Base-by-base conservation (phyloP, 75 land plant species). In the Cupressus sempervirens region DNA sequence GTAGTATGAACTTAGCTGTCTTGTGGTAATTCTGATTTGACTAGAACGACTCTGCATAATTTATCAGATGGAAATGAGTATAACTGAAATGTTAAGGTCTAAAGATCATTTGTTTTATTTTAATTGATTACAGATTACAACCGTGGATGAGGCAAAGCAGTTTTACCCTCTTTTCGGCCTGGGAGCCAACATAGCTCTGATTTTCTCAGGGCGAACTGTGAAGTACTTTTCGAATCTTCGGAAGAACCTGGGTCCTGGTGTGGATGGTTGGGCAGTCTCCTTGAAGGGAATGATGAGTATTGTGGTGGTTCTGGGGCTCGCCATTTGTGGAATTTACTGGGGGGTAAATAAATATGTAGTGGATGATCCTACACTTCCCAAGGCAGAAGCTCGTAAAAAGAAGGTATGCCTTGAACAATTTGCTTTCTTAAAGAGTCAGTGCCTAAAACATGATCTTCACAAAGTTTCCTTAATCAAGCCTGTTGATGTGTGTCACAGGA, bases 211-310 rank as follows among this genome's bases (percentile, higher is more conserved):
- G 3, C 91, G 98, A 46, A 98, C 99, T 53, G 99, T 98, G 32
- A 98, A 98, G 89, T 98, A 95, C 81, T 98, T 96, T 88, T 98
- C 99, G 23, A 86, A 95, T n/a, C 81, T 98, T 83, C 91, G 99
- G 72, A 84, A 92, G 82, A 87, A 89, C 84, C 85, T 98, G 83
- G 93, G 93, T 46, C 98, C 99, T 67, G 99, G 99, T 18, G 99
- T 98, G 76, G 99, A 98, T 93, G 99, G 99, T 36, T 98, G 99
- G 99, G 97, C 93, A 20, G 53, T 93, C 38, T 98, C 99, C 30
- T 89, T 98, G 35, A 96, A 92, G 89, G 99, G 93, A 80, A 98
- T 98, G 99, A 98, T 98, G 99, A 92, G 94, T 32, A 90, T 96
- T 84, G 99, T 98, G 67, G 99, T 98, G 58, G 35, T 85, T 11